A percentile compares a stretch with the other conserved stretches of the same genome.
phyloP scores from a whole-genome alignment of 345 rosid species.

The thale cress (Arabidopsis thaliana) region TAIR10.1 NC_003070.9:18577501-18578000 shows the following conservation, averaged over 20 bases:
- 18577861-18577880: slow-evolving; percentile 10
- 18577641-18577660: slow-evolving; percentile 60
- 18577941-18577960: slow-evolving; percentile 88
- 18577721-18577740: slow-evolving; percentile 82
- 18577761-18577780: slow-evolving; percentile 84
- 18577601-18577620: slow-evolving; percentile 75
- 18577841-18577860: slow-evolving; percentile 13
- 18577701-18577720: slow-evolving; percentile 19
- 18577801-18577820: slow-evolving; percentile 91
- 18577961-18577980: slow-evolving; percentile 85
- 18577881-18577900: not conserved
- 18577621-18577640: slow-evolving; percentile 66
- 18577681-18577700: not conserved
- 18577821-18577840: slow-evolving; percentile 68
- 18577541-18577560: slow-evolving; percentile 79
- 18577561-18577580: slow-evolving; percentile 75
- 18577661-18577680: slow-evolving; percentile 10
- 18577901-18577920: slow-evolving; percentile 24
- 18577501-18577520: slow-evolving; percentile 64
- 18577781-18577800: slow-evolving; percentile 86
- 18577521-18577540: slow-evolving; percentile 67
- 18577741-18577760: slow-evolving; percentile 91
- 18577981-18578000: slow-evolving; percentile 71
- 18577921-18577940: slow-evolving; percentile 58
- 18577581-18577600: slow-evolving; percentile 68